Base-by-base conservation (phyloP, 2,329 filamentous ascomycete species). In the Colletotrichum sansevieriae region DNA sequence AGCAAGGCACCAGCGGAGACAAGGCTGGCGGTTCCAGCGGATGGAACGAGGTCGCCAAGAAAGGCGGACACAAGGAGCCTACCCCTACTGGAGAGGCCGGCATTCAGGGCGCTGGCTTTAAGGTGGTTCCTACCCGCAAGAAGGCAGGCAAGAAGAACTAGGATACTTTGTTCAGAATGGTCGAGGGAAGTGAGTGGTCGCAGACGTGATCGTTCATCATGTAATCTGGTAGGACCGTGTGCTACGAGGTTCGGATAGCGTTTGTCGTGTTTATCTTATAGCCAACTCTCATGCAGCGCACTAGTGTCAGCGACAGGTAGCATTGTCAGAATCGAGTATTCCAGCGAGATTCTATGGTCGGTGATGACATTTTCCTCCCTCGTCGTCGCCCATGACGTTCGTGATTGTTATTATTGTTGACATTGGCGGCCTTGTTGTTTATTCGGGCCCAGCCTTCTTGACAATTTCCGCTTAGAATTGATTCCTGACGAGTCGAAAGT, bases 31-130 rank as follows among this genome's bases (percentile, higher is more conserved):
- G 83, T 78, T 72, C 81, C 29, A 82, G 85, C 29, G 90, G 92
- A 63, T 99, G 96, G 96, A 97, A 87, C 74, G 96, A 98, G 82
- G 96, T 99, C 60, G 96, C 96, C 1, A 98, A 98, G 90, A 98
- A 98, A 85, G 92, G 92, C 56, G 81, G 83, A 63, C 82, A 83
- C 64, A 84, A 83, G 70, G 85, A 86, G 37, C 83, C 55, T 79
- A 82, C 73, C 77, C 78, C 77, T 78, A 75, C 80, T 73, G 75
- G 75, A 13, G 75, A 80, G 11, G 74, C 79, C 7, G 71, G 46
- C 35, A 77, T 81, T n/a, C 78, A 82, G 49, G 87, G 85, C 25
- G 86, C 91, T 10, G 88, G 88, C 57, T 98, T 98, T 83, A 96
- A 96, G 84, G 93, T 98, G 61, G 95, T 98, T 11, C 89, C 93